Percentiles rank a stretch among this genome's conserved stretches.
Conservation (phyloP, 2,329 filamentous ascomycete genomes). For the Botryotinia globosa region DNA sequence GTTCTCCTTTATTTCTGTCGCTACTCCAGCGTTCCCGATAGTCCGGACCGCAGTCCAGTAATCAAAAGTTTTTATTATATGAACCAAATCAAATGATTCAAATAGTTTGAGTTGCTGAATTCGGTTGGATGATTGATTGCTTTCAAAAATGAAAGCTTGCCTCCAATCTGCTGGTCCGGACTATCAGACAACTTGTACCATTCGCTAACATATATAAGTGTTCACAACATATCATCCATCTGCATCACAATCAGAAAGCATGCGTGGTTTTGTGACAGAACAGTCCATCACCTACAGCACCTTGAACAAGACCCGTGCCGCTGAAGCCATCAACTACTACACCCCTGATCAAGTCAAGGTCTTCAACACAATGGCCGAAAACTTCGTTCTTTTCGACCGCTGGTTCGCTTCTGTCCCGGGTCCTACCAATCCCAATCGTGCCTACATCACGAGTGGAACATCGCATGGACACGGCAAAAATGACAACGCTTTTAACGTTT, state of each 20-base stretch:
- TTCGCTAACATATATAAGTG: constrained; percentile 29
- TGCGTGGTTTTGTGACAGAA: constrained; percentile 45
- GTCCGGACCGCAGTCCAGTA: not conserved
- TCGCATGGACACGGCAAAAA: constrained; percentile 43
- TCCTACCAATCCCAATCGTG: constrained; percentile 40
- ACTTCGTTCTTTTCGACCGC: constrained; percentile 45
- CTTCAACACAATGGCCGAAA: constrained; percentile 43
- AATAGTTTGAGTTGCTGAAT: not conserved
- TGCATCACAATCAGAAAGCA: constrained; percentile 31
- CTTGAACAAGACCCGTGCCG: constrained; percentile 41
- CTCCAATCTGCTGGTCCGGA: not conserved
- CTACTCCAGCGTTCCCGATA: not conserved
- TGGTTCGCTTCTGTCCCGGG: constrained; percentile 45
- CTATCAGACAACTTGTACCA: not conserved
- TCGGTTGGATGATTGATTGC: not conserved
- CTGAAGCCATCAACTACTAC: constrained; percentile 46
- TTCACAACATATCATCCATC: constrained; percentile 42
- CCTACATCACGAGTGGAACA: constrained; percentile 42
- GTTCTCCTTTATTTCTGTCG: not conserved
- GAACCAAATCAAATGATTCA: not conserved
- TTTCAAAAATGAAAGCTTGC: not conserved
- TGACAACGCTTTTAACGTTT: constrained; percentile 39
- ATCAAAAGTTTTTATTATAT: not conserved
- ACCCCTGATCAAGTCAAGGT: constrained; percentile 43
- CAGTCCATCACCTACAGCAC: constrained; percentile 41